phyloP scores from a whole-genome alignment of 2,329 filamentous ascomycete genomes.

The Colletotrichum gigasporum region DNA sequence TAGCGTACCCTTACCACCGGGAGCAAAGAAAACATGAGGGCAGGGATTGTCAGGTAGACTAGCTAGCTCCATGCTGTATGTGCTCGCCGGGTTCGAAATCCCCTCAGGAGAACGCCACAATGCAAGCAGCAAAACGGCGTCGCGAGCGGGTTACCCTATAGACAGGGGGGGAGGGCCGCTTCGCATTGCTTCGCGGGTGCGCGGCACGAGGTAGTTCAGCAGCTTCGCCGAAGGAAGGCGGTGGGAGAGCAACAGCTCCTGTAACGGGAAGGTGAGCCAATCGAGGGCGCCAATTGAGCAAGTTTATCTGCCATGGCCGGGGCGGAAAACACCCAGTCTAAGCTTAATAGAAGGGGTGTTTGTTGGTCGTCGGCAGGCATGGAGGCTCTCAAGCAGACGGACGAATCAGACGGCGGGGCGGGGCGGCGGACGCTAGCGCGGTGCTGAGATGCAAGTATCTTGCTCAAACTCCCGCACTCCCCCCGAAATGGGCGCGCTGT shows the following conservation, averaged over 20 bases:
- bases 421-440: constrained; percentile 29
- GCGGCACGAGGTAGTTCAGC: neutral
- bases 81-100: neutral
- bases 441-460: constrained; percentile 31
- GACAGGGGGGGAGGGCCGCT: too few relatives aligned
- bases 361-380: neutral
- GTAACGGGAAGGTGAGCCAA: constrained; percentile 19
- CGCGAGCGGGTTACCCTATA: neutral
- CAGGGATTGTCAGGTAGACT: too few relatives aligned
- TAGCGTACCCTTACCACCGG: too few relatives aligned
- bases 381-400: constrained; percentile 15
- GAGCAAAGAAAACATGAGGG: too few relatives aligned
- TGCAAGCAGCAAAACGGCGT: neutral
- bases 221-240: neutral
- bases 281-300: constrained; percentile 37
- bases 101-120: constrained; percentile 12
- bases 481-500: neutral
- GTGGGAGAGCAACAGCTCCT: neutral
- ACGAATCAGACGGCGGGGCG: constrained; percentile 25
- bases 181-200: neutral
- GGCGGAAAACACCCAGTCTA: neutral
- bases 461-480: constrained; percentile 34
- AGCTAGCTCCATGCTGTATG: neutral
- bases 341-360: neutral
- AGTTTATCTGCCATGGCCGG: constrained; percentile 21